Evolutionary conservation across 2,329 filamentous ascomycete genomes (phyloP).

Genomic region (Macrophomina tecta): DNA sequence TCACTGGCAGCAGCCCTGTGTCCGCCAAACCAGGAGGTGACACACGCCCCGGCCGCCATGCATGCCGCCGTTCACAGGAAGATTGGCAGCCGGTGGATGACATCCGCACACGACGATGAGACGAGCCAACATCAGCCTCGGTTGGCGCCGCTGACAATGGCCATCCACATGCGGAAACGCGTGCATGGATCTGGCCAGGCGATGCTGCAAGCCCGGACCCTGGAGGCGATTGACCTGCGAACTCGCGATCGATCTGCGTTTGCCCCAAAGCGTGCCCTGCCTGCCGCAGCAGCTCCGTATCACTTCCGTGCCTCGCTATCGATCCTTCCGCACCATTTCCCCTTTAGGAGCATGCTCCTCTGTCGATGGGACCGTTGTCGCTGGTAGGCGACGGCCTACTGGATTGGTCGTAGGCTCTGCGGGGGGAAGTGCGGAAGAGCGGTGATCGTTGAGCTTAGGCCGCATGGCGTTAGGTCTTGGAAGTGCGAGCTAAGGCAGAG

Average conservation of each 20-base stretch:
- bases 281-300: not conserved
- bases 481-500: not conserved
- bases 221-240: conserved; percentile 4
- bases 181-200: not conserved
- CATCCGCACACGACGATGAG: too few relatives aligned
- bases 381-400: not conserved
- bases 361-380: too few relatives aligned
- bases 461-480: not conserved
- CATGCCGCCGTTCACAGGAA: too few relatives aligned
- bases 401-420: not conserved
- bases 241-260: conserved; percentile 21
- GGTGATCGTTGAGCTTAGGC: not conserved
- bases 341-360: not conserved
- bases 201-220: conserved; percentile 5
- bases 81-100: too few relatives aligned
- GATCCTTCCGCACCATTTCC: not conserved
- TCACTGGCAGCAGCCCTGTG: not conserved
- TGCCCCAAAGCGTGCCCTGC: not conserved
- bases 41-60: not conserved
- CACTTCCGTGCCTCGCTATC: not conserved
- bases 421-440: conserved; percentile 1
- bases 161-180: not conserved
- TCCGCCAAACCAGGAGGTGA: not conserved
- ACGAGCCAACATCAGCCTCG: not conserved
- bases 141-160: not conserved